Conservation (phyloP, 2,329 filamentous ascomycete species). For the Fusarium sulawesiense region DNA sequence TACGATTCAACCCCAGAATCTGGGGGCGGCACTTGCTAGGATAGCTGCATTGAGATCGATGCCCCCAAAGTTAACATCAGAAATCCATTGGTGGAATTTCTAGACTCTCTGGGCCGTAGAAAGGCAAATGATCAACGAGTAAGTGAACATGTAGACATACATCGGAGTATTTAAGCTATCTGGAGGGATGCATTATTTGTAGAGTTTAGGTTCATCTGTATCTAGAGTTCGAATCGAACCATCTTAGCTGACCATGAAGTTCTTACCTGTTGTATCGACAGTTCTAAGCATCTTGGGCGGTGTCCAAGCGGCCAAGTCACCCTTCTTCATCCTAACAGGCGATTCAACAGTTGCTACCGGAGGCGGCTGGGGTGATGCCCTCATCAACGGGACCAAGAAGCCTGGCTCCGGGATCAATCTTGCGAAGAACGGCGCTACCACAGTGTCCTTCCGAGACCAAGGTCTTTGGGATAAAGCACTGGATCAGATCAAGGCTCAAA, state of each 20-base stretch:
- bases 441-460: constrained; percentile 8
- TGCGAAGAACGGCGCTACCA: constrained; percentile 18
- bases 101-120: background rate
- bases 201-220: fast-evolving
- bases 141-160: background rate
- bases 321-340: constrained; percentile 15
- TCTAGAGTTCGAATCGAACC: too few species aligned
- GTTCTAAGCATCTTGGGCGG: background rate
- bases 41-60: background rate
- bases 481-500: background rate
- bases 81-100: background rate
- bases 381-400: constrained; percentile 5
- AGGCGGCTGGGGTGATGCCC: constrained; percentile 10
- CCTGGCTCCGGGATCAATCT: constrained; percentile 9
- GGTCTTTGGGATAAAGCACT: constrained; percentile 14
- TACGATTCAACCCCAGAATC: background rate
- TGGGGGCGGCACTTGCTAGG: background rate
- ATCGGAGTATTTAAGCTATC: background rate
- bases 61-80: background rate
- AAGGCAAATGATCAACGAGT: background rate
- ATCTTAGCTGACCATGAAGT: background rate
- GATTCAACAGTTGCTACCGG: constrained; percentile 20
- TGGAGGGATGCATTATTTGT: background rate
- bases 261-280: fast-evolving
- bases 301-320: background rate